Conservation (phyloP, 768 basidiomycete genomes). For the Asterophora parasitica region DNA sequence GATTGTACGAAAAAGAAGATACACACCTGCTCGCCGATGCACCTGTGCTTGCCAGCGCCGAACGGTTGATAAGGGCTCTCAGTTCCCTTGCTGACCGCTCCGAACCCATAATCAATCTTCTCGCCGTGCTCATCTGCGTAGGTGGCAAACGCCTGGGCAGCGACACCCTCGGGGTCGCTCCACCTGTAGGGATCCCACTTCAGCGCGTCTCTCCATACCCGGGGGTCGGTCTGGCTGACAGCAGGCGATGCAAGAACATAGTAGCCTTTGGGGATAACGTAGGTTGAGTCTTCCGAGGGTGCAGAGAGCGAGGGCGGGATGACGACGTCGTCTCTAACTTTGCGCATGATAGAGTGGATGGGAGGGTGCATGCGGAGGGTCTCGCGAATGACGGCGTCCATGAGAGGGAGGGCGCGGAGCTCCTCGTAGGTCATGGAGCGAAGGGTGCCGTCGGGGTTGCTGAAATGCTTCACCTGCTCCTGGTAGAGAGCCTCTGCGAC, state of each 20-base stretch:
- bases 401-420: constrained; percentile 72
- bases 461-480: constrained; percentile 84
- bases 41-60: constrained; percentile 93
- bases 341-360: constrained; percentile 93
- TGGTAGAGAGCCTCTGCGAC: constrained; percentile 81
- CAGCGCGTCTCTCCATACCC: constrained; percentile 68
- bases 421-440: constrained; percentile 83
- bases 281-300: constrained; percentile 67
- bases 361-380: constrained; percentile 92
- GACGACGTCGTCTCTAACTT: constrained; percentile 79
- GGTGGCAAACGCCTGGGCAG: constrained; percentile 68
- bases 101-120: constrained; percentile 96
- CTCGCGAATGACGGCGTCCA: constrained; percentile 90
- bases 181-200: constrained; percentile 82
- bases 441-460: constrained; percentile 74
- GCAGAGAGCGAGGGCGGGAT: constrained; percentile 79
- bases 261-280: constrained; percentile 86
- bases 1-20: background rate
- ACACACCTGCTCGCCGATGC: constrained; percentile 83
- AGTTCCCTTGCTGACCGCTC: constrained; percentile 92
- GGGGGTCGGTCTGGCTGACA: constrained; percentile 82
- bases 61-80: constrained; percentile 97
- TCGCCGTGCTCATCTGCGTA: constrained; percentile 77
- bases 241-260: constrained; percentile 87
- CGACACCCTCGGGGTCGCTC: constrained; percentile 80